Evolutionary conservation across 1,284 basidiomycete species (phyloP).

Genomic region (Fomitiporia mediterranea): DNA sequence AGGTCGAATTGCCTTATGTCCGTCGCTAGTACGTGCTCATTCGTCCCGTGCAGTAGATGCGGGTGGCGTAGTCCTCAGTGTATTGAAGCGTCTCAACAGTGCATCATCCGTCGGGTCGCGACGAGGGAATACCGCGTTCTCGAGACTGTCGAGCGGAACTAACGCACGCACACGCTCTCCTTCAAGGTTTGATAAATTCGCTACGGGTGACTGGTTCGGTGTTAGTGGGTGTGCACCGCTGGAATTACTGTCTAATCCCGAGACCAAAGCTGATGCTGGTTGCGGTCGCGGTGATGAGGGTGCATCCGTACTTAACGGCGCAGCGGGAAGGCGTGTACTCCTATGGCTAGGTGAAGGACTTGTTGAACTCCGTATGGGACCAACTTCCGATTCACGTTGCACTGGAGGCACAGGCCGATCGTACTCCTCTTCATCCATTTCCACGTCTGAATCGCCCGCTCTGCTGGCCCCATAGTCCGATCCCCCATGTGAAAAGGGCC

Average conservation of each 20-base stretch:
- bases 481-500: neutral
- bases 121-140: constrained; percentile 14
- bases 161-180: constrained; percentile 7
- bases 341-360: constrained; percentile 3
- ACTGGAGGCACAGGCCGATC: neutral
- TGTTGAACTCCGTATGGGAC: neutral
- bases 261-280: neutral
- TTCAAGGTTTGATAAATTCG: neutral
- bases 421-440: neutral
- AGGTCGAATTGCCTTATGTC: no score
- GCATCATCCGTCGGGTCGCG: constrained; percentile 19
- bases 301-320: neutral
- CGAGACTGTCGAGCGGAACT: constrained; percentile 17
- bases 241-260: neutral
- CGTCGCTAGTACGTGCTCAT: no score
- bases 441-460: neutral
- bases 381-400: neutral
- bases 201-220: neutral
- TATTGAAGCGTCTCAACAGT: constrained; percentile 12
- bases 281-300: neutral
- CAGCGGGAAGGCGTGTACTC: neutral
- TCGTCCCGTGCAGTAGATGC: neutral
- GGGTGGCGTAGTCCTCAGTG: constrained; percentile 6
- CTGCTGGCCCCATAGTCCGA: neutral
- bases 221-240: neutral